Conservation (phyloP, 148 eudicot species). For the Cornus suecica region DNA sequence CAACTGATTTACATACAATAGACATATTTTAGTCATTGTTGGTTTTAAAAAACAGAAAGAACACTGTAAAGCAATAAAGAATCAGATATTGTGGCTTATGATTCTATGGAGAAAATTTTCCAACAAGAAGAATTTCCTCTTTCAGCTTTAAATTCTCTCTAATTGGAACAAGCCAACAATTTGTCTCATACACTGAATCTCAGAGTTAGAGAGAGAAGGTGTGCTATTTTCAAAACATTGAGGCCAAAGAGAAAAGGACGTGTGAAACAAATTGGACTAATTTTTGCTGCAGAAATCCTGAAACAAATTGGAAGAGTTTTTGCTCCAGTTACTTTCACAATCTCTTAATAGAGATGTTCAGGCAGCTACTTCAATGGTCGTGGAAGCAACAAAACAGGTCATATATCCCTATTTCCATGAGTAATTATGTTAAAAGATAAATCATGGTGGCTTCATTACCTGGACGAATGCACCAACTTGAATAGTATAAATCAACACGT, state of each 20-base stretch:
- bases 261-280: background rate
- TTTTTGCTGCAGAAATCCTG: no score
- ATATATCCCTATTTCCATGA: background rate
- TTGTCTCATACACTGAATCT: background rate
- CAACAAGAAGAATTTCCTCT: background rate
- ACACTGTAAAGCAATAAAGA: background rate
- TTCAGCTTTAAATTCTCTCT: background rate
- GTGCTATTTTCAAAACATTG: no score
- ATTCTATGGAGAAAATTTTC: background rate
- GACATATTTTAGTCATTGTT: background rate
- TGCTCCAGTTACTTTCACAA: background rate
- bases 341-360: background rate
- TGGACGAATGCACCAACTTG: conserved; percentile 51
- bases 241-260: background rate
- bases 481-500: conserved; percentile 50
- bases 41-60: background rate
- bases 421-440: background rate
- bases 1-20: conserved; percentile 31
- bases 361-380: background rate
- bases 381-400: background rate
- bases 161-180: background rate
- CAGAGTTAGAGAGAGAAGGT: background rate
- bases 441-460: conserved; percentile 22
- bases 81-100: background rate
- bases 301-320: background rate